phyloP scores from a whole-genome alignment of 2,329 filamentous ascomycete species.

The Trichocomaceae sp. region DNA sequence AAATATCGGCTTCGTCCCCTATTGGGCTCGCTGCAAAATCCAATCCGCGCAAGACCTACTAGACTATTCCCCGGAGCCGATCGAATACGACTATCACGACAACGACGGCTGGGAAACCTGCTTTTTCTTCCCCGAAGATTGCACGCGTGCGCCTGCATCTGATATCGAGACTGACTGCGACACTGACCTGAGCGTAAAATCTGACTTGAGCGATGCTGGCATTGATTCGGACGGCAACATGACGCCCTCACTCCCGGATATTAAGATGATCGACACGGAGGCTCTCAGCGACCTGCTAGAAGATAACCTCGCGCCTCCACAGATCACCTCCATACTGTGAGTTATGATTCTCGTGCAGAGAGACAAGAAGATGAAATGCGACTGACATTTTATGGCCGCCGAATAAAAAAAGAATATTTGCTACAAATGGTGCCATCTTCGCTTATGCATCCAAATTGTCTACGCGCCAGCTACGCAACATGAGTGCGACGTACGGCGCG shows the following conservation, averaged over 20 bases:
- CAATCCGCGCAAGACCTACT: slow-evolving; percentile 37
- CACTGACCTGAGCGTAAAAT: slow-evolving; percentile 20
- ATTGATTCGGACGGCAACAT: slow-evolving; percentile 27
- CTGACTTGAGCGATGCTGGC: slow-evolving; percentile 11
- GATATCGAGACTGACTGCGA: slow-evolving; percentile 18
- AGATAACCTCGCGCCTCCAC: slow-evolving; percentile 38
- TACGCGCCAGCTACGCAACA: slow-evolving; percentile 35
- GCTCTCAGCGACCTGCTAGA: slow-evolving; percentile 36
- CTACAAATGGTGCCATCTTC: slow-evolving; percentile 40
- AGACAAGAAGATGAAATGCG: neutral
- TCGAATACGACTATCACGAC: slow-evolving; percentile 40
- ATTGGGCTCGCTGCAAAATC: slow-evolving; percentile 33
- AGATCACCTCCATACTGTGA: slow-evolving; percentile 40
- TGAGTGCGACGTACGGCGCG: slow-evolving; percentile 39
- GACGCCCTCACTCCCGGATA: slow-evolving; percentile 36
- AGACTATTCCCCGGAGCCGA: slow-evolving; percentile 34
- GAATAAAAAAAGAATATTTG: slow-evolving; percentile 30
- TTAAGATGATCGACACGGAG: slow-evolving; percentile 39
- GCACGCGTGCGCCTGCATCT: slow-evolving; percentile 31
- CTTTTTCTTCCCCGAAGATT: slow-evolving; percentile 41
- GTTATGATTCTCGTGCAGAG: neutral
- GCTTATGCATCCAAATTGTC: slow-evolving; percentile 36
- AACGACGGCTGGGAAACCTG: slow-evolving; percentile 37
- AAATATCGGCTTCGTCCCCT: slow-evolving; percentile 26
- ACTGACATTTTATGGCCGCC: neutral